Conservation (phyloP, 1,139 yeast species). For the Hyphopichia burtonii region DNA sequence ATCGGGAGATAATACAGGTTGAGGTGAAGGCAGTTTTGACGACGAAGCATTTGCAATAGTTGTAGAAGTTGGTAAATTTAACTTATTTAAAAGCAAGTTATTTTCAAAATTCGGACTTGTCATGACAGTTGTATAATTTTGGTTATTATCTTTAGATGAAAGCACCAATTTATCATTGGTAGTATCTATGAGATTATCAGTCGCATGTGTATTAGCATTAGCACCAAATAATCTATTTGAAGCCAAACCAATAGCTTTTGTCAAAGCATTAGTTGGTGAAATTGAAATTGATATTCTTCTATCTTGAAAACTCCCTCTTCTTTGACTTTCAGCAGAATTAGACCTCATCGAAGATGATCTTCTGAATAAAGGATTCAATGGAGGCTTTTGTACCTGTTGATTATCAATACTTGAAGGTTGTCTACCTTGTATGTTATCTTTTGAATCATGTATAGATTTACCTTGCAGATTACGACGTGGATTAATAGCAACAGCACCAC, state of each 20-base stretch:
- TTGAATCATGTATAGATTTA: conserved; percentile 9
- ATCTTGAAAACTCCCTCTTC: conserved; percentile 54
- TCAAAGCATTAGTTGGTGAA: conserved; percentile 85
- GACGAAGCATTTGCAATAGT: conserved; percentile 8
- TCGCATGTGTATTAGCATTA: conserved; percentile 7
- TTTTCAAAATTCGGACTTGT: conserved; percentile 38
- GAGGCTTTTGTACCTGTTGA: conserved; percentile 13
- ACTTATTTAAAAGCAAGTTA: conserved; percentile 32
- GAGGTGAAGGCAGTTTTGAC: conserved; percentile 8
- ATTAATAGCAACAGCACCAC: conserved; percentile 51
- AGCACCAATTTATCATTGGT: conserved; percentile 6
- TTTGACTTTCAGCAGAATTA: conserved; percentile 31
- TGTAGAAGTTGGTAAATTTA: conserved; percentile 29
- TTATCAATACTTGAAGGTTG: neutral
- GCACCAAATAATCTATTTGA: conserved; percentile 81
- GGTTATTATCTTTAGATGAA: conserved; percentile 7
- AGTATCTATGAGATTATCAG: conserved; percentile 15
- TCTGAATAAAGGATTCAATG: conserved; percentile 5
- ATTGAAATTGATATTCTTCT: conserved; percentile 67
- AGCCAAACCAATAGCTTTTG: conserved; percentile 85
- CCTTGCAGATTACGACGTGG: conserved; percentile 13
- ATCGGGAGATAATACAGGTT: conserved; percentile 22
- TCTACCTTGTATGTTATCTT: neutral
- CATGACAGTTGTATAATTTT: conserved; percentile 19
- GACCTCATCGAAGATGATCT: conserved; percentile 35